Base-by-base conservation (phyloP, 257 asterid genomes). In the Coffea canephora region DNA sequence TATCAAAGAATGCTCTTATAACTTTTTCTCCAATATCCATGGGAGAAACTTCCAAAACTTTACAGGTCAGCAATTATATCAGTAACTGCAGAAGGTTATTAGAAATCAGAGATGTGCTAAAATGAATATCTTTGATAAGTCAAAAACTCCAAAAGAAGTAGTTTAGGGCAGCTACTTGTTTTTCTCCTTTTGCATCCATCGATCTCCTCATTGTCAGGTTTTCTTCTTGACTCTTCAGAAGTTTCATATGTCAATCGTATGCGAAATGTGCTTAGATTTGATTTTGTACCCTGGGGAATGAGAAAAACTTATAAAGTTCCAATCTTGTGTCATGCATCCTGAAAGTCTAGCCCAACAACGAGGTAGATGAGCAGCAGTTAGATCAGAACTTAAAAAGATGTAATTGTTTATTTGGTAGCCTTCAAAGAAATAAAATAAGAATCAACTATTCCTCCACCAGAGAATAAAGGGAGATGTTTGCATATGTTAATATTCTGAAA, bases 151-250 rank as follows among this genome's bases (percentile, higher is more conserved):
- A 18, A 21, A 15, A 43, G 11, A 79, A 48, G 69, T 50, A n/a
- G 18, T 23, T 54, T 23, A 48, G 36, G 59, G 46, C 62, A 52
- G 66, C 61, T 77, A 84, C 97, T 97, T 86, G 81, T 83, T 91
- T 93, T 95, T 82, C 99, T 93, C 86, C 91, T 92, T 85, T 95
- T 87, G 90, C 88, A 83, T 79, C 87, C 97, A 83, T 85, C 87
- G 61, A 74, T 84, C 74, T 88, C 91, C 36, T 68, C 73, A 41
- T 18, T 10, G 59, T 82, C 85, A 73, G 84, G 86, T 21, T 77
- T 82, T 79, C 80, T 73, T 66, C 80, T 65, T 76, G 88, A 86
- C 72, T 85, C 88, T 83, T 88, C 86, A 71, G 88, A 76, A 52
- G 73, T 79, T 74, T 91, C 80, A 80, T 91, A 91, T 41, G 91